Percentiles rank a stretch among this genome's conserved stretches.
Conservation (phyloP, 2,329 filamentous ascomycete species). For the Aspergillus felis region DNA sequence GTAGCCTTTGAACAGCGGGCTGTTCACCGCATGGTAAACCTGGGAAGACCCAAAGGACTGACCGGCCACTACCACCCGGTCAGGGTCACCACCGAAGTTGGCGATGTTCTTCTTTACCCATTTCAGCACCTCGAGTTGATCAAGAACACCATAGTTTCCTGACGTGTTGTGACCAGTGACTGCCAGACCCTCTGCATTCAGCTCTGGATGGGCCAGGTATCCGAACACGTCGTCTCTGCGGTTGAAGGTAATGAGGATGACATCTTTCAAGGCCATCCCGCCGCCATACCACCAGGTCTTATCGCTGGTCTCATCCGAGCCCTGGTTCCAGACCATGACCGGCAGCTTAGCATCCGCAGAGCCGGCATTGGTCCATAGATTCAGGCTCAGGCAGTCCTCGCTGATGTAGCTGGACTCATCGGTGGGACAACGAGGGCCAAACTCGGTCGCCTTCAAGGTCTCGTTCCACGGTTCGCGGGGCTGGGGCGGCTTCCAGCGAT, state of each 20-base stretch:
- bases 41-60: slow-evolving; percentile 29
- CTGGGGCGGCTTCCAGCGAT: slow-evolving; percentile 25
- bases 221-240: slow-evolving; percentile 26
- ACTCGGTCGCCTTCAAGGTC: slow-evolving; percentile 18
- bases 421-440: slow-evolving; percentile 21
- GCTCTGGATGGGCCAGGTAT: slow-evolving; percentile 23
- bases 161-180: slow-evolving; percentile 22
- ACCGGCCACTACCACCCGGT: slow-evolving; percentile 43
- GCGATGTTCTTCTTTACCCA: slow-evolving; percentile 53
- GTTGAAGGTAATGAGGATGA: slow-evolving; percentile 28
- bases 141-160: slow-evolving; percentile 41
- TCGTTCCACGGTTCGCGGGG: slow-evolving; percentile 19
- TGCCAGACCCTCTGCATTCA: slow-evolving; percentile 20
- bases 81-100: slow-evolving; percentile 51
- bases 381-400: slow-evolving; percentile 33
- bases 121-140: slow-evolving; percentile 53
- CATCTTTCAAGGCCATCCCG: slow-evolving; percentile 26
- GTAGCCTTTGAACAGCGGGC: slow-evolving; percentile 25
- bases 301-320: slow-evolving; percentile 24
- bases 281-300: slow-evolving; percentile 24
- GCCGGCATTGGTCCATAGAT: slow-evolving; percentile 26
- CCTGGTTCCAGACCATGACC: slow-evolving; percentile 29
- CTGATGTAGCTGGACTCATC: slow-evolving; percentile 15
- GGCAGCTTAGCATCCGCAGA: slow-evolving; percentile 20
- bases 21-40: slow-evolving; percentile 30